A percentile compares a stretch with the other conserved stretches of the same genome.
phyloP scores from a whole-genome alignment of 106 monocot genomes.

The Apostasia shenzhenica region DNA sequence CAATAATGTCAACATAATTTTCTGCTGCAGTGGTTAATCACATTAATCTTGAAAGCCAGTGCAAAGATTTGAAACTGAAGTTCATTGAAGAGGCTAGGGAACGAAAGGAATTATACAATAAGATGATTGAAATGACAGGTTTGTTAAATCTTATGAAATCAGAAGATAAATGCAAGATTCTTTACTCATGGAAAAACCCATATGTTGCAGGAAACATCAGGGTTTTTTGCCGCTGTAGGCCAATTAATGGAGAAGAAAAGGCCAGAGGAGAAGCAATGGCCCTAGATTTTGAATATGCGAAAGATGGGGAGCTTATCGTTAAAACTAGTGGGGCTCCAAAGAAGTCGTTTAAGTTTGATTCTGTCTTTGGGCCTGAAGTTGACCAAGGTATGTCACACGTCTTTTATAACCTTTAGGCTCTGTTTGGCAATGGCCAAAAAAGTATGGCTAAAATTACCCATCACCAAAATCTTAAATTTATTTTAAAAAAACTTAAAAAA shows the following conservation, averaged over 20 bases:
- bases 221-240: constrained; percentile 85
- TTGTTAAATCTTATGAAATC: constrained; percentile 5
- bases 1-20: neutral
- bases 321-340: constrained; percentile 56
- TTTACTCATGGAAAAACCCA: neutral
- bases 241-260: constrained; percentile 66
- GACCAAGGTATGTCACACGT: constrained; percentile 53
- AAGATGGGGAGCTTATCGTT: constrained; percentile 70
- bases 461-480: no score
- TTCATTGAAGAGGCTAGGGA: constrained; percentile 65
- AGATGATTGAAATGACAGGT: constrained; percentile 85
- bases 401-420: neutral
- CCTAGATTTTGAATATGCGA: constrained; percentile 79
- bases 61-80: constrained; percentile 38
- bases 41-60: constrained; percentile 28
- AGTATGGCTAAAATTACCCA: no score
- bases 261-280: constrained; percentile 43
- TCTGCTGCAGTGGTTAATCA: constrained; percentile 36
- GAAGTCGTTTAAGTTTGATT: constrained; percentile 81
- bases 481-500: no score
- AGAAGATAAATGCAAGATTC: neutral
- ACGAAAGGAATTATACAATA: constrained; percentile 71
- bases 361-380: constrained; percentile 71
- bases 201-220: constrained; percentile 75
- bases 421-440: no score